These are phyloP conservation scores for Amesomyces nigricolor DNA, from an alignment of 2,329 filamentous ascomycete species.

Conservation along the genomic window DNA sequence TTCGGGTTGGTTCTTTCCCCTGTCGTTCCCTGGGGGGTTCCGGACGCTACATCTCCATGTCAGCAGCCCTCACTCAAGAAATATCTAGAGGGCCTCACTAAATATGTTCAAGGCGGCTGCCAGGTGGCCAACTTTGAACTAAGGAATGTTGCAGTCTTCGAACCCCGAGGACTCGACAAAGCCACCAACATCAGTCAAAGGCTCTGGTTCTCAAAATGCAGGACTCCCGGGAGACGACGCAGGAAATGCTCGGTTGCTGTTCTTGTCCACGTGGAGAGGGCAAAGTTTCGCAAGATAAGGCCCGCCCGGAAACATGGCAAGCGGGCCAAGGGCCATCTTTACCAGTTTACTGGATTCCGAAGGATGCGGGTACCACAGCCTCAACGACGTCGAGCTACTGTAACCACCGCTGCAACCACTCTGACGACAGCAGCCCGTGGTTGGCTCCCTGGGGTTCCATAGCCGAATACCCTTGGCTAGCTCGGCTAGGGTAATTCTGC, in stretches of 20 bases:
- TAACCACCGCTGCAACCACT: constrained; percentile 1
- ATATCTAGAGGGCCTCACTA: too few relatives aligned
- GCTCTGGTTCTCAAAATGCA: too few relatives aligned
- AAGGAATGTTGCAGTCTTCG: too few relatives aligned
- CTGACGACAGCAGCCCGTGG: neutral
- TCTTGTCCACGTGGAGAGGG: neutral
- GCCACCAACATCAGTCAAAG: too few relatives aligned
- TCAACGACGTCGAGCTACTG: neutral
- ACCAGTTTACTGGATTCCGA: constrained; percentile 3
- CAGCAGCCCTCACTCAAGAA: too few relatives aligned
- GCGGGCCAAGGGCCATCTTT: neutral
- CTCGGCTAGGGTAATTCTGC: constrained; percentile 8
- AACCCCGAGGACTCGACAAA: too few relatives aligned
- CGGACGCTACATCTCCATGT: too few relatives aligned
- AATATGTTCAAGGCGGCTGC: too few relatives aligned
- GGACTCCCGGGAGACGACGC: too few relatives aligned
- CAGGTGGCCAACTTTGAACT: too few relatives aligned
- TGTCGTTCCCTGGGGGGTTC: too few relatives aligned
- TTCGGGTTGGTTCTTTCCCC: too few relatives aligned
- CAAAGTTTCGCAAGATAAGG: neutral
- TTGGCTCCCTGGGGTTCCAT: neutral
- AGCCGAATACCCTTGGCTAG: neutral
- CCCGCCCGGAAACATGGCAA: neutral
- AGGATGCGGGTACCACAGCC: neutral
- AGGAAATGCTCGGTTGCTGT: neutral